Evolutionary conservation across 1,284 basidiomycete species (phyloP).

Genomic region (Ustilago esculenta): DNA sequence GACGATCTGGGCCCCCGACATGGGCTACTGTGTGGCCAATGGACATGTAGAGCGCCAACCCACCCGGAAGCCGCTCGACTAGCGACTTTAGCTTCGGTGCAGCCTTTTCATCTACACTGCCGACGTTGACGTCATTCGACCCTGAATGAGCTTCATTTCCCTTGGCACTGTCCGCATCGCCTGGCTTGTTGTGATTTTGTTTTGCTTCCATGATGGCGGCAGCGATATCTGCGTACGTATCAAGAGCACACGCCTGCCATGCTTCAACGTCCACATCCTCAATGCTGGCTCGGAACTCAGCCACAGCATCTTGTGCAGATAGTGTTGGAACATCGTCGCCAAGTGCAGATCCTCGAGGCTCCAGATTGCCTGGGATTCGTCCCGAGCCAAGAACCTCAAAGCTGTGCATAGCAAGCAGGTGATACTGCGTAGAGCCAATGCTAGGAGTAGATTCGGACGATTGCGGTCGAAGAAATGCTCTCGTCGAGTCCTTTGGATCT

Average conservation of each 20-base stretch:
- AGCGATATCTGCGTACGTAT: slow-evolving; percentile 33
- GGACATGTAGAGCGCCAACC: slow-evolving; percentile 46
- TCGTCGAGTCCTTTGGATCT: slow-evolving; percentile 4
- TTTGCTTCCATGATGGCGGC: slow-evolving; percentile 10
- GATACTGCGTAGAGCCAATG: slow-evolving; percentile 39
- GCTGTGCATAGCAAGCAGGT: slow-evolving; percentile 49
- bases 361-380: slow-evolving; percentile 26
- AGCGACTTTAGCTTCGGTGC: slow-evolving; percentile 12
- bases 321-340: slow-evolving; percentile 22
- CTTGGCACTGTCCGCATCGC: neutral
- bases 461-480: slow-evolving; percentile 5
- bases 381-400: slow-evolving; percentile 40
- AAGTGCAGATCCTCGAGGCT: slow-evolving; percentile 19
- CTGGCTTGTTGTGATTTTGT: no score
- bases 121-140: neutral
- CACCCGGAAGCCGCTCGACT: slow-evolving; percentile 47
- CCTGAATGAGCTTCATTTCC: neutral
- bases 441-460: slow-evolving; percentile 3
- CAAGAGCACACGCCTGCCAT: slow-evolving; percentile 49
- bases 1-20: slow-evolving; percentile 49
- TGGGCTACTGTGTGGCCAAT: slow-evolving; percentile 53
- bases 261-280: slow-evolving; percentile 58
- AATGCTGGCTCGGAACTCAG: slow-evolving; percentile 44
- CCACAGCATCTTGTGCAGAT: slow-evolving; percentile 22
- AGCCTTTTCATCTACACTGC: neutral